These are phyloP conservation scores for Pseudonitzschia pungens DNA, from an alignment of 108 stramenopile genomes.

Conservation along the genomic window DNA sequence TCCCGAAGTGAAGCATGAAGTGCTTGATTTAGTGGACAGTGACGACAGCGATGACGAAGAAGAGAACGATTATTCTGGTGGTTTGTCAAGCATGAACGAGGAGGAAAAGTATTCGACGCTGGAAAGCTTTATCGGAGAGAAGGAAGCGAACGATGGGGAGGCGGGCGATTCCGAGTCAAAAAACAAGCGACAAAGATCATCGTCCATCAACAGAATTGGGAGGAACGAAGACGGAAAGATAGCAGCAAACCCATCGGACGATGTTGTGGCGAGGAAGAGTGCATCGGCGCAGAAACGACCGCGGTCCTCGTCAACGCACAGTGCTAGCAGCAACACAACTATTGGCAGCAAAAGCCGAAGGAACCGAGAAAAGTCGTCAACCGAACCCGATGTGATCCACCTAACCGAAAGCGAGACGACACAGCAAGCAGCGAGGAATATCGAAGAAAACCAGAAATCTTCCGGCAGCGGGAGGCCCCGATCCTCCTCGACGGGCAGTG, in stretches of 20 bases:
- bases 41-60: constrained; percentile 1
- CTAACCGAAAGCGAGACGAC: background rate
- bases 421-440: background rate
- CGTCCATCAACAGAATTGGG: background rate
- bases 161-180: background rate
- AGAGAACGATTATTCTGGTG: background rate
- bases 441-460: background rate
- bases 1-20: background rate
- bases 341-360: background rate
- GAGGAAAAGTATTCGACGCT: background rate
- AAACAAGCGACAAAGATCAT: background rate
- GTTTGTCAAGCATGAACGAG: background rate
- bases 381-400: no score
- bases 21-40: background rate
- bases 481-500: background rate
- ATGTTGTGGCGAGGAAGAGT: background rate
- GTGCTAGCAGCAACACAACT: background rate
- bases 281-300: background rate
- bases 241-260: background rate
- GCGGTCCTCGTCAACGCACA: background rate
- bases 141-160: background rate
- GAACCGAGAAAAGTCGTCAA: background rate
- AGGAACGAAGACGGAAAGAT: background rate
- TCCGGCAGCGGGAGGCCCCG: background rate
- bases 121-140: background rate